Conservation (phyloP, 2,329 filamentous ascomycete genomes). For the Sodiomyces alkalinus region DNA sequence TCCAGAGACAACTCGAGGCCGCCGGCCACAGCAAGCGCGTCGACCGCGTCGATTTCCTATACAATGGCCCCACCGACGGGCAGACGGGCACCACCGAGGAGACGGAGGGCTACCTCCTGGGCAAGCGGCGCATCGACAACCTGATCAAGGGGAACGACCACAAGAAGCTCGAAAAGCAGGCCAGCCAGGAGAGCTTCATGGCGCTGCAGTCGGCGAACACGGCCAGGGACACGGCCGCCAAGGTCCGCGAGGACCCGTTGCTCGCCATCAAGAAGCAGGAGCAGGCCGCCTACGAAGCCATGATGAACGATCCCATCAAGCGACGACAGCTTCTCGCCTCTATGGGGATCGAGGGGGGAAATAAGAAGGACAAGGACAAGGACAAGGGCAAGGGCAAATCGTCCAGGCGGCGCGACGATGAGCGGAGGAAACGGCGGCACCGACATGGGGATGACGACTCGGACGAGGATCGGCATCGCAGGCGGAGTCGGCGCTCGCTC, state of each 20-base stretch:
- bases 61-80: conserved; percentile 69
- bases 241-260: conserved; percentile 82
- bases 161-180: conserved; percentile 66
- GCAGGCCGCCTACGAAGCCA: conserved; percentile 61
- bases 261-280: conserved; percentile 89
- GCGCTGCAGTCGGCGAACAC: conserved; percentile 56
- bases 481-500: conserved; percentile 25
- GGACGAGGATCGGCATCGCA: conserved; percentile 23
- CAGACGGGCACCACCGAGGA: conserved; percentile 70
- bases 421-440: conserved; percentile 26
- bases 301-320: conserved; percentile 64
- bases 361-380: conserved; percentile 14
- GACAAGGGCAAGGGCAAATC: too few species aligned
- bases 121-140: conserved; percentile 82
- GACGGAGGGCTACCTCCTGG: conserved; percentile 83
- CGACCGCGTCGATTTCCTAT: conserved; percentile 96
- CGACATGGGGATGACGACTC: conserved; percentile 26
- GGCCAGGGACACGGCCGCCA: conserved; percentile 64
- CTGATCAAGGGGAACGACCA: conserved; percentile 64
- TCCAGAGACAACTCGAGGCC: conserved; percentile 77
- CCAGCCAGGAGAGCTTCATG: conserved; percentile 43
- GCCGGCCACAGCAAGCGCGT: conserved; percentile 68
- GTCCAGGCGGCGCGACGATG: conserved; percentile 23
- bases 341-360: conserved; percentile 42
- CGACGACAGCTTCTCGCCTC: conserved; percentile 50